Evolutionary conservation across 306 rosid species (phyloP).

Genomic region (Rubus parviflorus): DNA sequence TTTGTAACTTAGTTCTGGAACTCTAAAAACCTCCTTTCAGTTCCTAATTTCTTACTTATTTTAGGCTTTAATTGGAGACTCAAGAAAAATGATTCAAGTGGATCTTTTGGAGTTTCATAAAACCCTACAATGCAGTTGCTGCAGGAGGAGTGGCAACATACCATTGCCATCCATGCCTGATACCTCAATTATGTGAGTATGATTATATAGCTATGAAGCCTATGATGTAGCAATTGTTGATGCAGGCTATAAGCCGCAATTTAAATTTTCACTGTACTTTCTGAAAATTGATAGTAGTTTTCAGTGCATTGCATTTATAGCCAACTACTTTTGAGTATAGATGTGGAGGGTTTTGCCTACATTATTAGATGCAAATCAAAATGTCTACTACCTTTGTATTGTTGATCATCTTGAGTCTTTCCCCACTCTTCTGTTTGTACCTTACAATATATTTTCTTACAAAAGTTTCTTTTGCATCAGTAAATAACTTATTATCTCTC

Average conservation of each 20-base stretch:
- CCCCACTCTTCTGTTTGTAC: not conserved
- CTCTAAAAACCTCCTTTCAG: not conserved
- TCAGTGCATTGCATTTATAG: not conserved
- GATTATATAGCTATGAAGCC: conserved; percentile 7
- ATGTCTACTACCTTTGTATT: not conserved
- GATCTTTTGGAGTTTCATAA: conserved; percentile 80
- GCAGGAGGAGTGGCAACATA: conserved; percentile 53
- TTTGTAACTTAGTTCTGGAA: not conserved
- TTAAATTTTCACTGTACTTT: not conserved
- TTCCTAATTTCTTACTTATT: conserved; percentile 11
- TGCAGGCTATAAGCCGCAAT: not conserved
- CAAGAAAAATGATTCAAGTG: conserved; percentile 84
- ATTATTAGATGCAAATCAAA: not conserved
- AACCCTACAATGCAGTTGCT: conserved; percentile 70
- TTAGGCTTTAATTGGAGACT: conserved; percentile 83
- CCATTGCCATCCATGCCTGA: conserved; percentile 73
- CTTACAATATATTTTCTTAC: not conserved
- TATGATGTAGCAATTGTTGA: not conserved
- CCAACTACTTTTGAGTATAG: not conserved
- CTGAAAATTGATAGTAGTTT: not conserved
- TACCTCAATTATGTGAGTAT: conserved; percentile 82
- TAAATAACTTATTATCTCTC: not conserved
- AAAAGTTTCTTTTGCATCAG: not conserved
- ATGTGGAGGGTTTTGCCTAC: not conserved
- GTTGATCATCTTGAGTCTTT: not conserved